Base-by-base conservation (phyloP, 2,329 filamentous ascomycete genomes). In the Mollisiaceae sp. region DNA sequence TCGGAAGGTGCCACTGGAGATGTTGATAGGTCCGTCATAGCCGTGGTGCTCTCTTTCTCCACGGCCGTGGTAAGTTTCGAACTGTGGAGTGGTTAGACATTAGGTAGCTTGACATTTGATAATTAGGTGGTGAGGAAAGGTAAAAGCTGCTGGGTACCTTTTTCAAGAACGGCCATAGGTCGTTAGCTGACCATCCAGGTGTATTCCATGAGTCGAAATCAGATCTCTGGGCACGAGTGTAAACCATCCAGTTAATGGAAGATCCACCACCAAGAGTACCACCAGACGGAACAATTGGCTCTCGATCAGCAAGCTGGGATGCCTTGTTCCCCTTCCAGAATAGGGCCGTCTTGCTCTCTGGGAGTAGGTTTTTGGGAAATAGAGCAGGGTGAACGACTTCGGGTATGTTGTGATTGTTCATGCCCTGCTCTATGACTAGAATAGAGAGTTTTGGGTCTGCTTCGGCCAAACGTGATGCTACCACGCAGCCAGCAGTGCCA, bases 201-300 rank as follows among this genome's bases (percentile, higher is more conserved):
- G 79, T 80, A 8, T 83, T 79, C 39, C 43, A 62, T 1, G 24
- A 56, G 20, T 56, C 35, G 61, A 81, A 84, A 70, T 85, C 82
- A 8, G 75, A 75, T 9, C 78, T 74, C 69, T 83, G 79, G 14
- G 78, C 79, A 36, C 81, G 74, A 2, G 79, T 80, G 68, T 82
- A 82, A 56, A 85, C 83, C 83, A 87, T 85, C 67, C 83, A 85
- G 68, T 89, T 88, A 56, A 89, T 80, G 0, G 84, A 84, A 15
- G 82, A 85, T 8, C 87, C 87, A 8, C 89, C 89, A 20, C 89
- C 89, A 0, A 91, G 79, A 0, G 86, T 82, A 27, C 82, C 80
- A 9, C 78, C 79, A 4, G 71, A 68, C 0, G 78, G 78, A 1
- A 82, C 76, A 18, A 81, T 75, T 1, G 75, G 77, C 62, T 79